phyloP scores from a whole-genome alignment of 2,329 filamentous ascomycete genomes.

The Fusarium begoniae region DNA sequence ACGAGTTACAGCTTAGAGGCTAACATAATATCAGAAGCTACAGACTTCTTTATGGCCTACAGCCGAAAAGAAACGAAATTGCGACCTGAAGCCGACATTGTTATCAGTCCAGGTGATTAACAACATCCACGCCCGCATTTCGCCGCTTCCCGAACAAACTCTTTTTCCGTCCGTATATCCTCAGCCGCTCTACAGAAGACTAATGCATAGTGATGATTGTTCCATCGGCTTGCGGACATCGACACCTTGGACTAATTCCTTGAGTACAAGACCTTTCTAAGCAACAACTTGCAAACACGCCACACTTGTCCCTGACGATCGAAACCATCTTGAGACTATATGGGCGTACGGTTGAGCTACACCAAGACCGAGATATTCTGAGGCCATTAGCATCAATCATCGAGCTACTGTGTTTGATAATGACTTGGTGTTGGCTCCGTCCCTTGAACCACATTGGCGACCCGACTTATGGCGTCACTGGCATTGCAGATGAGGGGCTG shows the following conservation, averaged over 20 bases:
- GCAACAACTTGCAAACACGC: not conserved
- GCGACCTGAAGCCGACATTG: not conserved
- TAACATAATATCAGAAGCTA: not conserved
- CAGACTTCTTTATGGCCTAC: not conserved
- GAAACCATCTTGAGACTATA: not conserved
- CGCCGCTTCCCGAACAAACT: not conserved
- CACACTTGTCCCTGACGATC: not conserved
- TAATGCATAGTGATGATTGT: not conserved
- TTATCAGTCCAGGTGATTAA: not conserved
- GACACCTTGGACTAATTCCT: not conserved
- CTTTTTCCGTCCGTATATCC: fast-evolving
- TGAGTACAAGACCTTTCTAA: not conserved
- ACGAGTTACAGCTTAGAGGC: not conserved
- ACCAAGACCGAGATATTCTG: not conserved
- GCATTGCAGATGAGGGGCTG: not conserved
- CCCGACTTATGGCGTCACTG: too few relatives aligned
- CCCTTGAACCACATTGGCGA: not conserved
- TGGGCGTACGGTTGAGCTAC: not conserved
- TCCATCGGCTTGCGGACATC: too few relatives aligned
- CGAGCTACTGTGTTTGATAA: not conserved
- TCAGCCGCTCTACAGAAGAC: not conserved
- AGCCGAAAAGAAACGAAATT: not conserved
- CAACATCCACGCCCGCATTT: not conserved
- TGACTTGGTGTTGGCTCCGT: not conserved
- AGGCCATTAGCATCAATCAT: not conserved